Evolutionary conservation across 2,329 filamentous ascomycete species (phyloP), one percentile per base, ranked within the genome.

Genomic region (Arthrinium puccinioides): DNA sequence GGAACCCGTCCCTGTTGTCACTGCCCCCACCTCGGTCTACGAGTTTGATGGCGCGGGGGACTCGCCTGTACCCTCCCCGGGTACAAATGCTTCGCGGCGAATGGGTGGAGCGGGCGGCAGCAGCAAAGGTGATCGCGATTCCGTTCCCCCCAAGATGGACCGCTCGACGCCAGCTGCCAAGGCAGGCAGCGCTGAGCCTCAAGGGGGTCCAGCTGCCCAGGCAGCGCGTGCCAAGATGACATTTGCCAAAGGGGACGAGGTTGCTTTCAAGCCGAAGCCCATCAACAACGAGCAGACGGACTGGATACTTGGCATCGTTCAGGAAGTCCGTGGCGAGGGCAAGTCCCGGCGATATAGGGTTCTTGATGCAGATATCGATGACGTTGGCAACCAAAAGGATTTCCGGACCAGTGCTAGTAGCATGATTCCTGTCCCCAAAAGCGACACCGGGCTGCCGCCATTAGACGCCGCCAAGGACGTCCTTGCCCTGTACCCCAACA

Each of bases 261-360:
- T 83, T 5, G 79, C 78, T 1, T 83, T 82, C 60, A 78, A 76
- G 48, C 73, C 77, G 2, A 81, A 79, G 51, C 60, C 64, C 15
- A 53, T 62, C 7, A 65, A 61, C 34, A 62, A 55, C 47, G 70
- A 66, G 55, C 74, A 56, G 53, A 65, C 60, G 4, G 80, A 84
- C 47, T 84, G 79, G 70, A 89, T 89, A 38, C 74, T 89, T 32
- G 86, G 85, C 35, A 82, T 84, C 42, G 86, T 90, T 36, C 82
- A 84, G 42, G 76, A 77, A 36, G 81, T 90, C 11, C 71, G 79
- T 36, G 84, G 84, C 11, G 84, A 89, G 42, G 83, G 82, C 37
- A 88, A 87, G 57, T 83, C 79, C 53, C 72, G 84, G 52, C 76
- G 83, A 30, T 89, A 89, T 62, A 82, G 84, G 56, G 84, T 89